Base-by-base conservation (phyloP, 306 rosid genomes). In the Gynostemma pentaphyllum region DNA sequence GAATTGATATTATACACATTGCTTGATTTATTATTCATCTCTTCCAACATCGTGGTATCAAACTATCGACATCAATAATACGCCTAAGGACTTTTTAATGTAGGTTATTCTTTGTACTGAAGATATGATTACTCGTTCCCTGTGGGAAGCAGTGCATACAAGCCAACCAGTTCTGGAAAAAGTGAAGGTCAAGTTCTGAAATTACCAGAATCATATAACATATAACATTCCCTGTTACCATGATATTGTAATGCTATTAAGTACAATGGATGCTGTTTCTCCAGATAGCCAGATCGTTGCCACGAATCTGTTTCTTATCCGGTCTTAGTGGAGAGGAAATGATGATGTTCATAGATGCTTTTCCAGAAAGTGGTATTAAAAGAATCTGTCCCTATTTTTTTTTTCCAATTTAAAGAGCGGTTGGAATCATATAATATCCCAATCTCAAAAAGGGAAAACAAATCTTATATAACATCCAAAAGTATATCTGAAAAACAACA, bases 251-350 rank as follows among this genome's bases (percentile, higher is more conserved):
- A 52, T 59, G 68, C 36, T 18, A 28, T 36, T 15, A 15, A 55
- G 4, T 27, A 10, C 45, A 14, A 41, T 22, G 24, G 7, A 45
- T 73, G 40, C 73, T 53, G 53, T 23, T 55, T 66, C 49, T 60
- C 80, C 87, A 92, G 96, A 73, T 86, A 37, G 90, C 81, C 15
- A 73, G 62, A 75, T 77, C 87, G 9, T 81, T 88, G 74, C 98
- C 98, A 23, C 92, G 98, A 51, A 88, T 92, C 71, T 92, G 98
- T 72, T 86, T 92, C 83, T 72, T 88, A 24, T 92, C 96, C 15
- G 98, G 98, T 74, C 83, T 92, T 60, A 84, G 82, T 15, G 96
- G 98, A 54, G 96, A 88, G 78, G 96, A 92, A 85, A 92, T 81
- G 98, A 82, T 92, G 83, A 83, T 86, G 95, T 86, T 92, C 72